phyloP scores from a whole-genome alignment of 148 eudicot species.

The Cornus florida region DNA sequence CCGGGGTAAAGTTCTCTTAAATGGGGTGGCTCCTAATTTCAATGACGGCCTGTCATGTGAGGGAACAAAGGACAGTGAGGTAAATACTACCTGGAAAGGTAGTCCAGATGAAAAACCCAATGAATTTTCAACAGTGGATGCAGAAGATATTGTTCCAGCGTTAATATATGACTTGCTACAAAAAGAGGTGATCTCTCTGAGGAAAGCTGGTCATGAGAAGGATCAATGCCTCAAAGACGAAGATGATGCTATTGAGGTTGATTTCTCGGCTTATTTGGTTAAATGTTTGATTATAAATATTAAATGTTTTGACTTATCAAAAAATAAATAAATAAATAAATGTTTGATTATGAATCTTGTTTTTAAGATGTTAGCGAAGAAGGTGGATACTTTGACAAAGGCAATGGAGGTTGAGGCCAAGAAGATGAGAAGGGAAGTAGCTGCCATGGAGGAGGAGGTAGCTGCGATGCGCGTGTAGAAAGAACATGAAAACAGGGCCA shows the following conservation, averaged over 20 bases:
- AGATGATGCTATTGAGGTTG: slow-evolving; percentile 96
- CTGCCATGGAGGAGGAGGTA: slow-evolving; percentile 99
- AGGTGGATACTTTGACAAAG: slow-evolving; percentile 94
- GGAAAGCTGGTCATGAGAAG: slow-evolving; percentile 90
- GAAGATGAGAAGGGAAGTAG: slow-evolving; percentile 98
- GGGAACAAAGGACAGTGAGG: slow-evolving; percentile 55
- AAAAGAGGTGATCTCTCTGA: slow-evolving; percentile 84
- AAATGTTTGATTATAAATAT: slow-evolving; percentile 4
- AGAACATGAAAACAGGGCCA: slow-evolving; percentile 86
- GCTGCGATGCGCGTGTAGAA: slow-evolving; percentile 92
- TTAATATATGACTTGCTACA: slow-evolving; percentile 85
- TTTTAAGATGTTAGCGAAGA: slow-evolving; percentile 87
- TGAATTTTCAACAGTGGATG: slow-evolving; percentile 49
- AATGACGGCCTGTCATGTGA: slow-evolving; percentile 52
- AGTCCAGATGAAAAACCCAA: slow-evolving; percentile 64
- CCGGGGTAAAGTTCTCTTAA: slow-evolving; percentile 64
- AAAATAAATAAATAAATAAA: neutral
- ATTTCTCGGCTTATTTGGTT: slow-evolving; percentile 9
- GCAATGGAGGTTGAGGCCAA: slow-evolving; percentile 99
- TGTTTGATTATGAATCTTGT: slow-evolving; percentile 10
- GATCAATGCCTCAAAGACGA: slow-evolving; percentile 98
- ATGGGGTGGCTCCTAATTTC: slow-evolving; percentile 60
- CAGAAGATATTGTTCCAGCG: slow-evolving; percentile 82
- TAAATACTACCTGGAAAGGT: slow-evolving; percentile 48
- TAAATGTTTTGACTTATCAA: neutral